Evolutionary conservation across 2,329 filamentous ascomycete genomes (phyloP), one percentile per base, ranked within the genome.

Genomic region (Botrytis tulipae): DNA sequence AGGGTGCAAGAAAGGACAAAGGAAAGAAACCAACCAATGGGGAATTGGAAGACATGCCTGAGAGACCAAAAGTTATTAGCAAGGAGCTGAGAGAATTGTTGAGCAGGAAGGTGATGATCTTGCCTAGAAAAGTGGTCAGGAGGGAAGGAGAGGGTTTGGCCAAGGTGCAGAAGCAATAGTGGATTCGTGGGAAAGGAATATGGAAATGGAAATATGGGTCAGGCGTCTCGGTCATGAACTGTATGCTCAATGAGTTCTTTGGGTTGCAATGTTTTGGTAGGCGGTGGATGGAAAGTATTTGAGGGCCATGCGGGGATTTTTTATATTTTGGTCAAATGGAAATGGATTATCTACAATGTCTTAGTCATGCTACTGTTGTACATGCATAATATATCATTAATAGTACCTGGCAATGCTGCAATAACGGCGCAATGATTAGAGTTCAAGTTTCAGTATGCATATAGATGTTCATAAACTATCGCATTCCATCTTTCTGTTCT

Each of bases 11-110:
- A 57, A 73, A 72, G 48, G 72, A 74, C 63, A 72, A 73, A 57
- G 63, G 71, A 65, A 57, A 72, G 65, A 66, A 12, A 25, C 40
- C 73, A 73, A 67, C 74, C 18, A 75, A 75, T 51, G 75, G 71
- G 32, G 79, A 80, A 71, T 46, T 77, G 82, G 71, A 76, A 57
- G 76, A 78, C 8, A 76, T 77, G 72, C 76, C 74, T 65, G 78
- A 77, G 68, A 76, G 74, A 73, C 78, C 78, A 14, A 88, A 86
- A 76, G 85, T 91, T 25, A 89, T 93, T 65, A 90, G 87, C 75
- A 85, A 88, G 0, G 89, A 93, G 77, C 80, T 93, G 73, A 85
- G 91, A 66, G 82, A 83, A 10, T 77, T 93, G 61, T 80, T 93
- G n/a, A 89, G 87, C 76, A 84, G 87, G 74, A 88, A 92, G 74